Conservation (phyloP, 2,329 filamentous ascomycete species). For the Fusarium drepaniforme region DNA sequence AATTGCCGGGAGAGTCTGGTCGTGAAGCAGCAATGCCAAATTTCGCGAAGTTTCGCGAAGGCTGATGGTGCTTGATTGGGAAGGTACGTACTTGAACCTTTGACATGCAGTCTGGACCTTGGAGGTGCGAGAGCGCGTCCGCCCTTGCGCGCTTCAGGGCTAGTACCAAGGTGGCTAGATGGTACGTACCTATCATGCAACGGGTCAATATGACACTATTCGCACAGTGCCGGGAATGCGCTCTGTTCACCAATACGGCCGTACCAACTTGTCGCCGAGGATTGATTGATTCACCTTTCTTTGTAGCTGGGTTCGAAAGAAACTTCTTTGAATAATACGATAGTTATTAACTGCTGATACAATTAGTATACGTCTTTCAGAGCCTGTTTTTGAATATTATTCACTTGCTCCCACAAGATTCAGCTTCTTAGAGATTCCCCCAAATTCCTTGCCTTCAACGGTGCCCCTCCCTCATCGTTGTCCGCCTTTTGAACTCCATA, state of each 20-base stretch:
- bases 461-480: conserved; percentile 7
- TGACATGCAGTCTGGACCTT: background rate
- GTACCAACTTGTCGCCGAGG: background rate
- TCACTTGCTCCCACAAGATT: background rate
- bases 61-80: conserved; percentile 22
- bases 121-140: conserved; percentile 16
- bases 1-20: conserved; percentile 26
- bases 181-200: accelerated
- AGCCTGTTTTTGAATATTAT: background rate
- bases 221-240: conserved; percentile 10
- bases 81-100: conserved; percentile 26
- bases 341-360: too few relatives aligned
- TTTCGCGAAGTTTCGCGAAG: conserved; percentile 41
- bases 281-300: conserved; percentile 4
- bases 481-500: background rate
- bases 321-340: background rate
- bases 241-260: background rate
- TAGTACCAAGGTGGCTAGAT: conserved; percentile 5
- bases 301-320: background rate
- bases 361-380: background rate
- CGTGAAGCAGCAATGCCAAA: conserved; percentile 29
- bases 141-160: conserved; percentile 9
- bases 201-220: conserved; percentile 2
- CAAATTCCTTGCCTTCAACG: conserved; percentile 19
- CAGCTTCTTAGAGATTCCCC: conserved; percentile 10